Conservation (phyloP, 2,329 filamentous ascomycete genomes). For the Pseudomassariella vexata region DNA sequence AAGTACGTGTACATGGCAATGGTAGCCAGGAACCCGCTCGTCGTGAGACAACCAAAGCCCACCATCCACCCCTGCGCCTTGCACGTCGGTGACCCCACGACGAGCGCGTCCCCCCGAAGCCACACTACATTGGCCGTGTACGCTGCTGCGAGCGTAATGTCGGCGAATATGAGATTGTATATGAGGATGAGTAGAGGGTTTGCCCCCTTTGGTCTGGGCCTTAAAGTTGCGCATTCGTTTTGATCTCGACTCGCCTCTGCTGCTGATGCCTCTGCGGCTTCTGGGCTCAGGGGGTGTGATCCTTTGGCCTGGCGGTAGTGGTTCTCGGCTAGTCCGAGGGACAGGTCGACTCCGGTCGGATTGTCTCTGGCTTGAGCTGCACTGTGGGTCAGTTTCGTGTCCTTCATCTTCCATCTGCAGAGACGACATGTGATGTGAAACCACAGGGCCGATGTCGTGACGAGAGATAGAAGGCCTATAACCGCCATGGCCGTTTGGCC, state of each 20-base stretch:
- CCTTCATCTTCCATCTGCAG: slow-evolving; percentile 1
- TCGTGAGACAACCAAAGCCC: not conserved
- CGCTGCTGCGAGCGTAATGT: slow-evolving; percentile 1
- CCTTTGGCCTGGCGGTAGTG: slow-evolving; percentile 3
- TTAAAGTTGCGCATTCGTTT: no score
- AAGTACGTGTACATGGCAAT: slow-evolving; percentile 1
- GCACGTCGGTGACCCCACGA: slow-evolving; percentile 1
- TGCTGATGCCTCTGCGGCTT: not conserved
- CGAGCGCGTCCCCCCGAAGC: slow-evolving; percentile 2
- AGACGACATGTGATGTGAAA: slow-evolving; percentile 3
- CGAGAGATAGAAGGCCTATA: slow-evolving; percentile 1
- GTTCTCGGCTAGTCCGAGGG: slow-evolving; percentile 2
- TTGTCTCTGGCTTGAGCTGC: not conserved
- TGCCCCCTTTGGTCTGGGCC: slow-evolving; percentile 1
- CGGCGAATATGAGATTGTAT: slow-evolving; percentile 3
- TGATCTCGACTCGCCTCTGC: not conserved
- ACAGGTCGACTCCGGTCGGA: not conserved
- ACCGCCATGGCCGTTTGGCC: slow-evolving; percentile 4
- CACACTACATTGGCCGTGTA: slow-evolving; percentile 3
- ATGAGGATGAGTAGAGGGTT: slow-evolving; percentile 4
- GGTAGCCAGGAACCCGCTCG: not conserved
- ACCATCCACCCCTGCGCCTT: slow-evolving; percentile 6
- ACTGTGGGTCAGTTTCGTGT: not conserved
- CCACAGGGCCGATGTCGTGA: slow-evolving; percentile 3
- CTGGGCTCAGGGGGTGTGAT: slow-evolving; percentile 1